Evolutionary conservation across 176 grass and related monocot genomes (phyloP).

Genomic region (Puya raimondii): DNA sequence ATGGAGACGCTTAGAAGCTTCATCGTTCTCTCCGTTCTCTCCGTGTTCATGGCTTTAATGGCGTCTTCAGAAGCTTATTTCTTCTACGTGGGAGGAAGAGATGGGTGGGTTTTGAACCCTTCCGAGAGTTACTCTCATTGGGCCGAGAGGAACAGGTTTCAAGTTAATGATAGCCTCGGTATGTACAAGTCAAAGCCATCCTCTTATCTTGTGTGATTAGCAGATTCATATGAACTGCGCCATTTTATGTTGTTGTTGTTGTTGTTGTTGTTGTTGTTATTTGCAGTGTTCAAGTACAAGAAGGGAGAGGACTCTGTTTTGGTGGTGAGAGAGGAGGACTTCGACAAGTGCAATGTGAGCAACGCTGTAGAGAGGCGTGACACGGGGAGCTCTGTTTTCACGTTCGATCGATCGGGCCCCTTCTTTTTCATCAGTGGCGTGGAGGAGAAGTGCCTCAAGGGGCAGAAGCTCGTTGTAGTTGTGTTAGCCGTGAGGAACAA

Average conservation of each 20-base stretch:
- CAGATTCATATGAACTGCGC: not conserved
- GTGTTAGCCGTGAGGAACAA: conserved; percentile 38
- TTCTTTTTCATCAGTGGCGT: conserved; percentile 81
- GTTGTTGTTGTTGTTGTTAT: not conserved
- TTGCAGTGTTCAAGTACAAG: conserved; percentile 60
- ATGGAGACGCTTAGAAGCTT: not conserved
- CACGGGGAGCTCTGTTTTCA: conserved; percentile 38
- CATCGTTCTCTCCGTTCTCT: conserved; percentile 3
- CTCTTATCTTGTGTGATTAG: not conserved
- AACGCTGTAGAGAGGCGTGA: conserved; percentile 38
- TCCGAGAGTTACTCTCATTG: conserved; percentile 71
- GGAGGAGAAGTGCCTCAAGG: conserved; percentile 43
- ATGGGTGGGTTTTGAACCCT: conserved; percentile 70
- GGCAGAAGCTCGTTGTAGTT: conserved; percentile 57
- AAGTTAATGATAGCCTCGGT: conserved; percentile 72
- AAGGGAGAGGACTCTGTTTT: conserved; percentile 34
- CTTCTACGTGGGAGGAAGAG: conserved; percentile 58
- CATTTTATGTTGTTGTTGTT: not conserved
- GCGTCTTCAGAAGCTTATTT: conserved; percentile 39
- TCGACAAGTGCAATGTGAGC: conserved; percentile 44
- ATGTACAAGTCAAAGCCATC: not conserved
- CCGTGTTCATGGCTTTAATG: conserved; percentile 17
- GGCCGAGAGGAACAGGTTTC: conserved; percentile 63
- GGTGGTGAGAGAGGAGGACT: conserved; percentile 50
- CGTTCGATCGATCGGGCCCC: conserved; percentile 42